Evolutionary conservation across 345 rosid species (phyloP).

Genomic region (Arabis alpina): DNA sequence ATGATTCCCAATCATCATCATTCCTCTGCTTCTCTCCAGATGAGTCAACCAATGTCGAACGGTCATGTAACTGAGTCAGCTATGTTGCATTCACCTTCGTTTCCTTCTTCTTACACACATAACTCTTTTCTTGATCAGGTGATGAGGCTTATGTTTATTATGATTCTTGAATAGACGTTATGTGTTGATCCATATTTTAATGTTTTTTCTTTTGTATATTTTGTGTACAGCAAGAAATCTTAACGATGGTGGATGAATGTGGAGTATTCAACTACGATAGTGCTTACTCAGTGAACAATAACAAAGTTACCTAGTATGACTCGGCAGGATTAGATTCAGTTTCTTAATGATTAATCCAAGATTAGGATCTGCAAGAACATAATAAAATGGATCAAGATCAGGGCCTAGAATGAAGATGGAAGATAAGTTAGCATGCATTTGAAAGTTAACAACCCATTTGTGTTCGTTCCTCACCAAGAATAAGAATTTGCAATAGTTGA

Average conservation of each 20-base stretch:
- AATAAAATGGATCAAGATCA: background rate
- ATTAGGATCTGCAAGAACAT: background rate
- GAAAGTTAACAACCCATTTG: background rate
- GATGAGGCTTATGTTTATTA: background rate
- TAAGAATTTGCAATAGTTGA: background rate
- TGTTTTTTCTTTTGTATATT: background rate
- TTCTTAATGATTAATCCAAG: background rate
- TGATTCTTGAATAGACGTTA: background rate
- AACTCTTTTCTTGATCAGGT: conserved; percentile 26
- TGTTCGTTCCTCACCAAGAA: background rate
- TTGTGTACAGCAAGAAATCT: background rate
- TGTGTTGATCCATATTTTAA: background rate
- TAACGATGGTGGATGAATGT: background rate
- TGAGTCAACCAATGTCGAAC: background rate
- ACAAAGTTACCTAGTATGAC: background rate
- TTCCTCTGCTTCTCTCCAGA: background rate
- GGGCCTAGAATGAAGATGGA: background rate
- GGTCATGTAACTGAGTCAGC: background rate
- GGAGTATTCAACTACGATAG: background rate
- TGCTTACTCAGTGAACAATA: background rate
- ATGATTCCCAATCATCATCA: background rate
- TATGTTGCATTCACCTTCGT: background rate
- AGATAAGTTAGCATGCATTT: conserved; percentile 6
- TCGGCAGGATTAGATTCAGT: background rate
- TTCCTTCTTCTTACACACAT: background rate